These are phyloP conservation scores for Daedaleopsis sinensis DNA, from an alignment of 768 basidiomycete species.

Conservation along the genomic window DNA sequence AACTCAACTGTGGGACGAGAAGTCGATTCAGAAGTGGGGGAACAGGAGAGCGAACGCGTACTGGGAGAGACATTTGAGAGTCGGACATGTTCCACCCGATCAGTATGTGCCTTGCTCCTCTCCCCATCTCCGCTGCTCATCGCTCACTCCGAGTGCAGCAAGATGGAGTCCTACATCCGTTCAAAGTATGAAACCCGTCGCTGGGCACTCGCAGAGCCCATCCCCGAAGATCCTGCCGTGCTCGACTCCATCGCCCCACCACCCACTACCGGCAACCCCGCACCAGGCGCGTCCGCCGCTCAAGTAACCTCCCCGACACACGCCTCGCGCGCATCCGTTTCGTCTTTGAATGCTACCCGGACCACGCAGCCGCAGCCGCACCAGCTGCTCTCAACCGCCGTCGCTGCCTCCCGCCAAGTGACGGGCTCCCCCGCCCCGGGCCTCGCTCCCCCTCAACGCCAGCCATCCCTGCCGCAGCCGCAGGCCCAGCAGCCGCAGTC, in stretches of 20 bases:
- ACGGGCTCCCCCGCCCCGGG: constrained; percentile 7
- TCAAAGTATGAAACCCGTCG: constrained; percentile 93
- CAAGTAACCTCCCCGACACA: constrained; percentile 7
- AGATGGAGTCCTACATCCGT: constrained; percentile 97
- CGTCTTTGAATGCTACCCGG: constrained; percentile 25
- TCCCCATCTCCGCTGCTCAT: not conserved
- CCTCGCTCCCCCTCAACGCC: constrained; percentile 7
- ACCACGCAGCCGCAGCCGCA: constrained; percentile 54
- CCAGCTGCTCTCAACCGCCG: constrained; percentile 51
- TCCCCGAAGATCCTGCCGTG: constrained; percentile 77
- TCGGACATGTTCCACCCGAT: constrained; percentile 90
- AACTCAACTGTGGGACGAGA: constrained; percentile 1
- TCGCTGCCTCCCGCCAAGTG: constrained; percentile 16
- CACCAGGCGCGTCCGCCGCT: constrained; percentile 16
- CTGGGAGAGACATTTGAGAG: constrained; percentile 95
- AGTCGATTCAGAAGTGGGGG: constrained; percentile 94
- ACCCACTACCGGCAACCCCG: constrained; percentile 24
- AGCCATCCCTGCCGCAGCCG: constrained; percentile 24
- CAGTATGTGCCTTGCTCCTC: constrained; percentile 64
- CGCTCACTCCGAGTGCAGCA: constrained; percentile 49
- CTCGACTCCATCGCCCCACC: constrained; percentile 54
- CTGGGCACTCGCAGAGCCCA: constrained; percentile 93
- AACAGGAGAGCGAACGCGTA: constrained; percentile 91
- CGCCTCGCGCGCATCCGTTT: constrained; percentile 28
- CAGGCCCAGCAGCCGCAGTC: constrained; percentile 27